Evolutionary conservation across 148 eudicot genomes (phyloP), one percentile per base, ranked within the genome.

Genomic region (Silene uniflora): DNA sequence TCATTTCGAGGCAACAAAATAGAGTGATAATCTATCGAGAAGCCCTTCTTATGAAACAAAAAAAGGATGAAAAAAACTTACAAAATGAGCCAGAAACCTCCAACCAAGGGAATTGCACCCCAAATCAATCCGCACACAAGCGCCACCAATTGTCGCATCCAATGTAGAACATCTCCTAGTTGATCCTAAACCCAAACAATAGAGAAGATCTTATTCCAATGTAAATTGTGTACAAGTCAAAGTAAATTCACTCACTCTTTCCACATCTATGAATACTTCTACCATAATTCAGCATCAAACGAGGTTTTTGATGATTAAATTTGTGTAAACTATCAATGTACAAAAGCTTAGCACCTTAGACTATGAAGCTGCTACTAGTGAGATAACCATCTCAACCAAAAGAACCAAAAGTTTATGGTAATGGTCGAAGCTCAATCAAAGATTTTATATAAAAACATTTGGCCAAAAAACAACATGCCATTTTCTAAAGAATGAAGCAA

Each of bases 61-160:
- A 39, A 32, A 67, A 5, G 18, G 29, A 77, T 67, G 13, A 2
- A 72, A 25, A 59, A 59, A 76, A 86, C 98, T 95, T 88, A 95
- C 98, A 88, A 65, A 69, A 95, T 62, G 78, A 95, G 82, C 98
- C 98, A 95, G 66, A 95, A 70, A 81, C 98, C 98, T 22, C 98
- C 98, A 25, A 89, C 91, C 83, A 95, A 86, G 71, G 98, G 98
- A 81, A 95, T 86, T 55, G 96, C 91, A 76, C 98, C 98, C 89
- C 92, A 95, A 67, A 88, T 76, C 77, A 92, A 82, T 44, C 99
- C 99, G 72, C 90, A 92, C 44, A 92, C 65, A 73, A 95, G 91
- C 55, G 88, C 96, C 78, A 87, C 79, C n/a, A 79, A 83, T 85
- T 95, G 99, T 74, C 99, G 83, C 58, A 84, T 92, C 99, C 99